These are phyloP conservation scores for Termitomyces sp. DNA, from an alignment of 768 basidiomycete genomes.

Conservation along the genomic window DNA sequence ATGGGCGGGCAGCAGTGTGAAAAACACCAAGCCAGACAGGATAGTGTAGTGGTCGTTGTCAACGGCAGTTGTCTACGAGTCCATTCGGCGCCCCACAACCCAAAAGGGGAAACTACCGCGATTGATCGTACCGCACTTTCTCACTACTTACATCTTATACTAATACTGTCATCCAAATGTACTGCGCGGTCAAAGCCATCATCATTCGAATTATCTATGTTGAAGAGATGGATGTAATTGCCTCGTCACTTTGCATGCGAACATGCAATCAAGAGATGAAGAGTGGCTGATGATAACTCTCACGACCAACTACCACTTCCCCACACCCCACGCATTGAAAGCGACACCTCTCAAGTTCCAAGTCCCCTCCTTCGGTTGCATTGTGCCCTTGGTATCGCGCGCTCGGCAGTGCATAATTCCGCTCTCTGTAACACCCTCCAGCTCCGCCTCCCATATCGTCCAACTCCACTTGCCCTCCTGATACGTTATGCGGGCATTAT, in stretches of 20 bases:
- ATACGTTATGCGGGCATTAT: conserved; percentile 50
- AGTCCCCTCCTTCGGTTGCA: conserved; percentile 46
- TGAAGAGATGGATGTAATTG: background rate
- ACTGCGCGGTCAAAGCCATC: background rate
- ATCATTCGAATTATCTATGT: background rate
- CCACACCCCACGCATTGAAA: conserved; percentile 47
- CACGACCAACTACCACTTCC: background rate
- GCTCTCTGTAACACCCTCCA: conserved; percentile 33
- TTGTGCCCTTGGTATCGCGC: conserved; percentile 43
- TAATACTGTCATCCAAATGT: background rate
- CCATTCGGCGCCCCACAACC: background rate
- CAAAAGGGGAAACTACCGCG: conserved; percentile 1
- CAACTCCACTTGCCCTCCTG: conserved; percentile 71
- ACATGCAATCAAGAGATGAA: too few relatives aligned
- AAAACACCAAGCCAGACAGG: background rate
- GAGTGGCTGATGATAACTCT: too few relatives aligned
- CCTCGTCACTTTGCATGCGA: background rate
- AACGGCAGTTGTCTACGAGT: background rate
- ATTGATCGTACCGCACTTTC: background rate
- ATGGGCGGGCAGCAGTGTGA: background rate
- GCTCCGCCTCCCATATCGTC: conserved; percentile 62
- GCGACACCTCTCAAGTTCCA: conserved; percentile 75
- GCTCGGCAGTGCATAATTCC: conserved; percentile 52
- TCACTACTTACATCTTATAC: too few relatives aligned
- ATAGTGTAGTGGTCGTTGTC: background rate